These are phyloP conservation scores for Boletus barrowsii DNA, from an alignment of 768 basidiomycete species.

Conservation along the genomic window DNA sequence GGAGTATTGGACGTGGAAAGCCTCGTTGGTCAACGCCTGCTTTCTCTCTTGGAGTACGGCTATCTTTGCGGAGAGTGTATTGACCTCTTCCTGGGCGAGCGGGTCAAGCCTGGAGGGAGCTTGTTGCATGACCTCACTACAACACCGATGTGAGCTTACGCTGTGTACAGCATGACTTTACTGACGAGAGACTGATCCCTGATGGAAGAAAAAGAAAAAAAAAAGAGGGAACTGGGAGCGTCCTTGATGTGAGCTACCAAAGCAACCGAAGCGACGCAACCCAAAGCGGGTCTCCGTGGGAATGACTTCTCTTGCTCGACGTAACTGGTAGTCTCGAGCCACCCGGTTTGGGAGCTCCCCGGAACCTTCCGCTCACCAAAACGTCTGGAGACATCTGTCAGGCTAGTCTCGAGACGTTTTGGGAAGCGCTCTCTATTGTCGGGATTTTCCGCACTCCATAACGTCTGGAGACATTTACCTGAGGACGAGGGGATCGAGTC, in stretches of 20 bases:
- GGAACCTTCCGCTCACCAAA: too few species aligned
- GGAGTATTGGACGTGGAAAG: conserved; percentile 25
- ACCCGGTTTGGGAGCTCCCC: too few species aligned
- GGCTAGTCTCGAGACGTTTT: too few species aligned
- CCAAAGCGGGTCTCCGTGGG: too few species aligned
- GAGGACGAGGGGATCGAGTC: too few species aligned
- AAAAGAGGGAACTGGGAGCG: not conserved
- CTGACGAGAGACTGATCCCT: conserved; percentile 14
- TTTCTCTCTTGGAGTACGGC: conserved; percentile 21
- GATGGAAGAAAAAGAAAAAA: not conserved
- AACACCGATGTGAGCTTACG: conserved; percentile 18
- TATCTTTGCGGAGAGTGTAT: conserved; percentile 21
- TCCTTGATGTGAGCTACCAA: too few species aligned
- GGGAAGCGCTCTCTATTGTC: too few species aligned
- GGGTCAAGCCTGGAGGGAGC: conserved; percentile 14
- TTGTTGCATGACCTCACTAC: conserved; percentile 21
- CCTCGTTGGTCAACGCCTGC: conserved; percentile 20
- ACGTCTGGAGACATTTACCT: too few species aligned
- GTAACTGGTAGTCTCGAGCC: conserved; percentile 1
- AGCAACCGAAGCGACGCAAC: too few species aligned
- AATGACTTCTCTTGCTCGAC: too few species aligned
- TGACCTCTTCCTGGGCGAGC: conserved; percentile 25
- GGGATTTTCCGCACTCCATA: too few species aligned
- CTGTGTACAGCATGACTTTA: conserved; percentile 14
- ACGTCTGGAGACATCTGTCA: too few species aligned